Conservation (phyloP, 176 grass and related monocot species). For the Phoenix roebelenii region DNA sequence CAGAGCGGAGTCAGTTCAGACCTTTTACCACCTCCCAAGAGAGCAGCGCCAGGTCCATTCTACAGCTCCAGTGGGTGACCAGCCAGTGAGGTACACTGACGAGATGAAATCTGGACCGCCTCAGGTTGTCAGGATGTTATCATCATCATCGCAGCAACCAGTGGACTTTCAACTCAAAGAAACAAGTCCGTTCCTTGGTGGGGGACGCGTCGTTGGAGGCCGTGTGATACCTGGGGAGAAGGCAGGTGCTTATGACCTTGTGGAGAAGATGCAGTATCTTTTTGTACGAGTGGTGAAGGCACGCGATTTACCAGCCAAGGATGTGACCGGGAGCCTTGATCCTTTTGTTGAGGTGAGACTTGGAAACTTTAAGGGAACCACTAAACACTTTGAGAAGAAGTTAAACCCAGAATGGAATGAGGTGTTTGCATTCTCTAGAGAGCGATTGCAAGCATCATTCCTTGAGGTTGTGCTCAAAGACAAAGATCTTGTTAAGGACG, state of each 20-base stretch:
- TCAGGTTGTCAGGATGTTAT: constrained; percentile 41
- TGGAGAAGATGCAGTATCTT: constrained; percentile 93
- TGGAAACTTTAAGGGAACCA: constrained; percentile 68
- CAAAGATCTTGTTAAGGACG: constrained; percentile 48
- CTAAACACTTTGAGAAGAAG: constrained; percentile 58
- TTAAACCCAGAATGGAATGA: constrained; percentile 81
- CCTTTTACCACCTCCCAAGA: constrained; percentile 57
- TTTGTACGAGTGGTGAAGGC: constrained; percentile 93
- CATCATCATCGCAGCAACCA: constrained; percentile 43
- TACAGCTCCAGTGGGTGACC: constrained; percentile 23
- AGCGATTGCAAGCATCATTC: constrained; percentile 40
- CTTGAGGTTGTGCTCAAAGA: constrained; percentile 72
- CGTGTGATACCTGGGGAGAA: constrained; percentile 58
- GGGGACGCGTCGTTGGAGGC: constrained; percentile 68
- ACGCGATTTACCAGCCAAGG: constrained; percentile 59
- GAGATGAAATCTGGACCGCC: constrained; percentile 25
- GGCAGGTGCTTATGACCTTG: constrained; percentile 74
- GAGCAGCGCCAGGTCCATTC: constrained; percentile 24
- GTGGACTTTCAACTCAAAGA: constrained; percentile 78
- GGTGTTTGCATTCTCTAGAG: constrained; percentile 76
- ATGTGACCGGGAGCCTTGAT: constrained; percentile 80
- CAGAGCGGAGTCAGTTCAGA: constrained; percentile 22
- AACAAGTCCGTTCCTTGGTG: constrained; percentile 76
- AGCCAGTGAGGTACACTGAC: neutral
- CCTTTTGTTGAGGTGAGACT: constrained; percentile 69